These are phyloP conservation scores for Arthrobotrys musiformis DNA, from an alignment of 2,329 filamentous ascomycete species.

Conservation along the genomic window DNA sequence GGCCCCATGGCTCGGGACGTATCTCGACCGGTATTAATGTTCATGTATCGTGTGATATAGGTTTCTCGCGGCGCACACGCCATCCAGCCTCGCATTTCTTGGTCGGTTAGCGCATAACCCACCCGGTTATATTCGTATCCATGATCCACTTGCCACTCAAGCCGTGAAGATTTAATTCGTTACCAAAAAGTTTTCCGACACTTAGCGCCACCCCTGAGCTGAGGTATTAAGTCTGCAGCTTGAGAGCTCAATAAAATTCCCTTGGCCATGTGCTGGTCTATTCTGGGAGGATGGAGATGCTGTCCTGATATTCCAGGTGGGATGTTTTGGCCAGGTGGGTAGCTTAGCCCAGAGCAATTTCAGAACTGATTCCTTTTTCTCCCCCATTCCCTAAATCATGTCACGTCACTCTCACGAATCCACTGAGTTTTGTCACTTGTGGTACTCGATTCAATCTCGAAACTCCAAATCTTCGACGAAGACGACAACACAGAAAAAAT, in stretches of 20 bases:
- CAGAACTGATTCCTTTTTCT: neutral
- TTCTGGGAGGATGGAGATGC: slow-evolving; percentile 2
- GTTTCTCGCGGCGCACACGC: slow-evolving; percentile 14
- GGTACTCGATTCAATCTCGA: neutral
- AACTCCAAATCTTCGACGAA: neutral
- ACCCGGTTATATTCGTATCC: slow-evolving; percentile 35
- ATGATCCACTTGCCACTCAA: slow-evolving; percentile 14
- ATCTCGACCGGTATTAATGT: neutral
- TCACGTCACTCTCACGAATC: slow-evolving; percentile 9
- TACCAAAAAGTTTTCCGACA: slow-evolving; percentile 56
- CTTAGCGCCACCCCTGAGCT: slow-evolving; percentile 36
- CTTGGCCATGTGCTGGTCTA: slow-evolving; percentile 13
- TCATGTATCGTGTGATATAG: slow-evolving; percentile 2
- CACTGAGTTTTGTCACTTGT: neutral
- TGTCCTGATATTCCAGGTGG: slow-evolving; percentile 10
- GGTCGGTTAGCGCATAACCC: slow-evolving; percentile 31
- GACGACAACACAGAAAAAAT: slow-evolving; percentile 12
- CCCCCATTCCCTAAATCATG: neutral
- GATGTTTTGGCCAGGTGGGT: neutral
- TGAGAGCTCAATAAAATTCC: slow-evolving; percentile 24
- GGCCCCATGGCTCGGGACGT: neutral
- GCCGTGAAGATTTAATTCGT: slow-evolving; percentile 37
- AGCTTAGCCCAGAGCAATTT: neutral
- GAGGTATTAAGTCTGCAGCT: slow-evolving; percentile 22
- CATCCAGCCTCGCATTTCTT: slow-evolving; percentile 22